These are phyloP conservation scores for Raphanus sativus DNA, from an alignment of 345 rosid genomes.

Conservation along the genomic window DNA sequence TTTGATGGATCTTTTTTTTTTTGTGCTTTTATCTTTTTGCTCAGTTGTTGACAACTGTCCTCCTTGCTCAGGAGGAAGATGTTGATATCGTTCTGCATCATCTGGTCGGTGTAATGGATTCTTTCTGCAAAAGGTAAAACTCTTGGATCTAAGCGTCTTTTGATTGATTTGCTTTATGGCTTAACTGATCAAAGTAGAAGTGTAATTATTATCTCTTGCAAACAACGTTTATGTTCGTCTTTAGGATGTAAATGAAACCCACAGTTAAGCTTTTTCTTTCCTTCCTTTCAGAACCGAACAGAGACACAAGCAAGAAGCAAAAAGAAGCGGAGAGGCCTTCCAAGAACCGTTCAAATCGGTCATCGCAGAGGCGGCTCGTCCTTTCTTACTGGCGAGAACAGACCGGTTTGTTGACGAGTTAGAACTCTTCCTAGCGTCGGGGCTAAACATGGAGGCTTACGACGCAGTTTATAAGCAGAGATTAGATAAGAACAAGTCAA, in stretches of 20 bases:
- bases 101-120: conserved; percentile 63
- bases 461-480: conserved; percentile 59
- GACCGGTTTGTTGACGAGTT: conserved; percentile 61
- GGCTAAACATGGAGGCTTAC: conserved; percentile 67
- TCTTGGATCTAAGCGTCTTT: not conserved
- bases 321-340: conserved; percentile 42
- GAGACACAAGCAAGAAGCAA: conserved; percentile 12
- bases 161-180: not conserved
- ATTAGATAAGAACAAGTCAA: conserved; percentile 44
- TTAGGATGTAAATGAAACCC: not conserved
- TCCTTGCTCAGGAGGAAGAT: conserved; percentile 65
- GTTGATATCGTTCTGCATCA: conserved; percentile 69
- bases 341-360: conserved; percentile 55
- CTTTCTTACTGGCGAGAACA: conserved; percentile 62
- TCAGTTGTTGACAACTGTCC: not conserved
- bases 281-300: conserved; percentile 42
- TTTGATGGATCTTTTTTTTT: not conserved
- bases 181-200: not conserved
- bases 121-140: conserved; percentile 59
- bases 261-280: too few species aligned
- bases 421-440: conserved; percentile 74
- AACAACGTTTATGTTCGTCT: not conserved
- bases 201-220: not conserved
- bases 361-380: conserved; percentile 60
- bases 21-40: not conserved